Conservation (phyloP, 1,284 basidiomycete genomes). For the Wallemia mellicola region DNA sequence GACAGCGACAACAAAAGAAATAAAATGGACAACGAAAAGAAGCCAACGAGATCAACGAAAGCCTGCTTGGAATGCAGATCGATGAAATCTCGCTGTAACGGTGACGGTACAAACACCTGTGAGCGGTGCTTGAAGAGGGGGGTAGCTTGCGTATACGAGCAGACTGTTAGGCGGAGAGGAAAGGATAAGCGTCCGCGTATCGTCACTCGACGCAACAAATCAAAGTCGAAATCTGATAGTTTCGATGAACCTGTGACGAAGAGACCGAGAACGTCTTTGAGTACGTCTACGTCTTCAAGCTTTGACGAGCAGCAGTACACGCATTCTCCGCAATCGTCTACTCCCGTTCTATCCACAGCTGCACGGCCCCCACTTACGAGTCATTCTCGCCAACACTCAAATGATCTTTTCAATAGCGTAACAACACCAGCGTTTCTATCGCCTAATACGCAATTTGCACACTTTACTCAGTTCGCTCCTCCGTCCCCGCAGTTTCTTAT, state of each 20-base stretch:
- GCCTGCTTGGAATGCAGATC: neutral
- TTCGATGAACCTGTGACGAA: neutral
- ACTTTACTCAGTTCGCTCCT: neutral
- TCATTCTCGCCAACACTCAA: neutral
- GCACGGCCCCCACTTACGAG: neutral
- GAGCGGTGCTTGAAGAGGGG: neutral
- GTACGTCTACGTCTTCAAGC: neutral
- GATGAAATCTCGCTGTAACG: neutral
- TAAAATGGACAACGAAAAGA: neutral
- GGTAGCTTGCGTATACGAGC: neutral
- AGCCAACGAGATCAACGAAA: neutral
- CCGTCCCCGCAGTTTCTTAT: neutral
- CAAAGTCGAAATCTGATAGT: too few relatives aligned
- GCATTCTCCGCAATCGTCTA: neutral
- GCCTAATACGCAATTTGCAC: neutral
- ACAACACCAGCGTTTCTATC: neutral
- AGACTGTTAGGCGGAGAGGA: neutral
- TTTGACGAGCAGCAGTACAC: neutral
- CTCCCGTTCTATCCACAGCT: neutral
- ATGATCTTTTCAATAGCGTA: neutral
- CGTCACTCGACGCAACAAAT: neutral
- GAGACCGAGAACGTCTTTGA: neutral
- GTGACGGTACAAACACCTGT: neutral
- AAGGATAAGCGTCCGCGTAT: neutral
- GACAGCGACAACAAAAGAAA: too few relatives aligned